Conservation (phyloP, 2,329 filamentous ascomycete genomes). For the Sporothrix luriei region DNA sequence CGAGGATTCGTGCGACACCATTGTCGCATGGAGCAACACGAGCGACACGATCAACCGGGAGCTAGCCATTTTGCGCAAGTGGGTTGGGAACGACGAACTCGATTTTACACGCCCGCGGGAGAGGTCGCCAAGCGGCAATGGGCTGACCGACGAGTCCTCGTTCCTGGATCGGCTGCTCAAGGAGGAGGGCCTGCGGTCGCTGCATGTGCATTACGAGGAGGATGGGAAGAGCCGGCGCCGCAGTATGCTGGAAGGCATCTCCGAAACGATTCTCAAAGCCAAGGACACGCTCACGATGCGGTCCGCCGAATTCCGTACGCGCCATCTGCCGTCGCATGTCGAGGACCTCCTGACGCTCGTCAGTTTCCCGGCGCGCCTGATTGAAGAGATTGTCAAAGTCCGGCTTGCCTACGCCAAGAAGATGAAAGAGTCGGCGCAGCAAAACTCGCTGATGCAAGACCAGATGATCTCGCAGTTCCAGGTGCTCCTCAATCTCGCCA, state of each 20-base stretch:
- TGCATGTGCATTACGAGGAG: slow-evolving; percentile 70
- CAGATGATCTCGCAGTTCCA: slow-evolving; percentile 98
- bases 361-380: slow-evolving; percentile 93
- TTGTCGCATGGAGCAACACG: slow-evolving; percentile 96
- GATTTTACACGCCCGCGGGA: slow-evolving; percentile 80
- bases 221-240: slow-evolving; percentile 53
- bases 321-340: slow-evolving; percentile 92
- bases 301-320: slow-evolving; percentile 78
- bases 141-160: slow-evolving; percentile 83
- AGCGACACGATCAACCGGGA: slow-evolving; percentile 96
- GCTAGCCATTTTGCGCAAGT: slow-evolving; percentile 84
- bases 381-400: slow-evolving; percentile 94
- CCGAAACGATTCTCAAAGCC: slow-evolving; percentile 86
- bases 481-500: slow-evolving; percentile 85
- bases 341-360: slow-evolving; percentile 94
- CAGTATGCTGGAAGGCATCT: slow-evolving; percentile 83
- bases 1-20: slow-evolving; percentile 79
- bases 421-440: slow-evolving; percentile 92
- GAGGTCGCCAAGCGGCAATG: slow-evolving; percentile 67
- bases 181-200: slow-evolving; percentile 88
- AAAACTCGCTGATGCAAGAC: slow-evolving; percentile 91
- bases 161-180: slow-evolving; percentile 95
- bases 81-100: slow-evolving; percentile 95
- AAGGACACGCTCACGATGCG: slow-evolving; percentile 90
- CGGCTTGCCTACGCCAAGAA: slow-evolving; percentile 88